Conservation (phyloP, 768 basidiomycete genomes). For the Tremella yokohamensis region DNA sequence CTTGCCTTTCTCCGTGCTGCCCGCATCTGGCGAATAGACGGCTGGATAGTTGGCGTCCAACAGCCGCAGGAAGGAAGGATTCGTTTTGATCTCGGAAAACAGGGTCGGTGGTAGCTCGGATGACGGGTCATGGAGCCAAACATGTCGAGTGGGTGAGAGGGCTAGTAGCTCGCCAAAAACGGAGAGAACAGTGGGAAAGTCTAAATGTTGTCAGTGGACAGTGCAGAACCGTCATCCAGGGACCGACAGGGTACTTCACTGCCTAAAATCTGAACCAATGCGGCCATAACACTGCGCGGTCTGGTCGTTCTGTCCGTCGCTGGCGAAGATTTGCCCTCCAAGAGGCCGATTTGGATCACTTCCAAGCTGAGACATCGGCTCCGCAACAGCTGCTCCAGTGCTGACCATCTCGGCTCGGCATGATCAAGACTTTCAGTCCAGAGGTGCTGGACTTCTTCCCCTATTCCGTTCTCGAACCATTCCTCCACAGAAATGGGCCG, state of each 20-base stretch:
- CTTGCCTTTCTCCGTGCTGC: constrained; percentile 20
- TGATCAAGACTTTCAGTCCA: constrained; percentile 5
- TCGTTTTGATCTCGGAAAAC: constrained; percentile 80
- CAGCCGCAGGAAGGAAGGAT: constrained; percentile 52
- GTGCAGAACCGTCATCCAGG: neutral
- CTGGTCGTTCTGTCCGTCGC: neutral
- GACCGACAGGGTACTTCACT: constrained; percentile 15
- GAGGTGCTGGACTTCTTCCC: constrained; percentile 24
- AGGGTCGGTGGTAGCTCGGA: constrained; percentile 72
- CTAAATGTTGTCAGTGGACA: constrained; percentile 6
- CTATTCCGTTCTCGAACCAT: constrained; percentile 38
- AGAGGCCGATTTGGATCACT: constrained; percentile 30
- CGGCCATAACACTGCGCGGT: constrained; percentile 13
- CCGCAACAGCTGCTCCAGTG: constrained; percentile 18
- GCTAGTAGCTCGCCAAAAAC: constrained; percentile 54
- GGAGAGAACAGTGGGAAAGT: constrained; percentile 50
- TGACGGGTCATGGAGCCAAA: constrained; percentile 68
- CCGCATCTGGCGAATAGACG: neutral
- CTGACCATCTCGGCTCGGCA: constrained; percentile 16
- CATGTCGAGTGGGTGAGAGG: constrained; percentile 58
- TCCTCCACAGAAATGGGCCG: constrained; percentile 31
- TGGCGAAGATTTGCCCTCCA: constrained; percentile 10
- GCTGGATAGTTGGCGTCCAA: constrained; percentile 24
- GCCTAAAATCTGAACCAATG: constrained; percentile 26
- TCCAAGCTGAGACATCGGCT: constrained; percentile 19